A percentile compares a stretch with the other conserved stretches of the same genome.
These are phyloP conservation scores for Suillus variegatus DNA, from an alignment of 768 basidiomycete species.

Conservation along the genomic window DNA sequence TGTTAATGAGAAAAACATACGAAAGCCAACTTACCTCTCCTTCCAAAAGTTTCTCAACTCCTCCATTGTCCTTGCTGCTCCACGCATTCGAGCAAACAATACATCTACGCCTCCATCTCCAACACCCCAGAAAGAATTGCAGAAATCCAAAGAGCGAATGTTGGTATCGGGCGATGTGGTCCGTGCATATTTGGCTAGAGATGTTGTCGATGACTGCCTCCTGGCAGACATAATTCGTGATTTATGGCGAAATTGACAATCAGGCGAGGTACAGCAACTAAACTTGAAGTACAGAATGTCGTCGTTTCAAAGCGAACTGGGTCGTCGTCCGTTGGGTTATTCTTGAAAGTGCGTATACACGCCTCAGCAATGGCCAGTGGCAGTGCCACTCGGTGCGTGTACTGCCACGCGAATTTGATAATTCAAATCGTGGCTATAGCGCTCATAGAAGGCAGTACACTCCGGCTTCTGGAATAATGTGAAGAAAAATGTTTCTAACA, in stretches of 20 bases:
- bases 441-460: not conserved
- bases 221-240: slow-evolving; percentile 61
- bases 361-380: slow-evolving; percentile 6
- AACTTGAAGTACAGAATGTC: slow-evolving; percentile 19
- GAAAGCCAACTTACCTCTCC: slow-evolving; percentile 66
- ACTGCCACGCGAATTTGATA: slow-evolving; percentile 5
- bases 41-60: slow-evolving; percentile 90
- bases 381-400: not conserved
- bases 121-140: slow-evolving; percentile 95
- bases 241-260: slow-evolving; percentile 16
- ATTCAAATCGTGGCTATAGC: not conserved
- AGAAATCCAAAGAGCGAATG: slow-evolving; percentile 76
- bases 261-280: slow-evolving; percentile 17
- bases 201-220: slow-evolving; percentile 81
- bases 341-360: slow-evolving; percentile 8
- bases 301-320: not conserved
- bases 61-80: slow-evolving; percentile 83
- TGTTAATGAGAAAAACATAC: slow-evolving; percentile 3
- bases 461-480: not conserved
- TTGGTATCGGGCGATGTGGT: slow-evolving; percentile 46
- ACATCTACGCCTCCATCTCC: slow-evolving; percentile 90
- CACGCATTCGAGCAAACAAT: slow-evolving; percentile 86
- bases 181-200: slow-evolving; percentile 69
- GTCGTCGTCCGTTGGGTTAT: slow-evolving; percentile 2
- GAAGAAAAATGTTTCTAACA: slow-evolving; percentile 49